Conservation (phyloP, 2,329 filamentous ascomycete species). For the Biscogniauxia mediterranea region DNA sequence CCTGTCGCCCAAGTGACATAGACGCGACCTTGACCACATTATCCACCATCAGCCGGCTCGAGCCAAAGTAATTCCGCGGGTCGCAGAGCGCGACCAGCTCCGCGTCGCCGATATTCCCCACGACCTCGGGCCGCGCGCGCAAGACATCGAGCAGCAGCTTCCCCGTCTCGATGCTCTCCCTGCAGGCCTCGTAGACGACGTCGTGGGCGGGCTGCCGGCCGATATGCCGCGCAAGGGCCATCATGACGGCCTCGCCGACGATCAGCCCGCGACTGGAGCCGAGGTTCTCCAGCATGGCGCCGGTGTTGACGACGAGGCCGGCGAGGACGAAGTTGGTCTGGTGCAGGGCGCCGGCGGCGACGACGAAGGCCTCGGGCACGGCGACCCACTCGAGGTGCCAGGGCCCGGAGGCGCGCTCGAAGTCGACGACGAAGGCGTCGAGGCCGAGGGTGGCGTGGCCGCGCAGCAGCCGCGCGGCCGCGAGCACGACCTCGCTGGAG, state of each 20-base stretch:
- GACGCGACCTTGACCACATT: slow-evolving; percentile 6
- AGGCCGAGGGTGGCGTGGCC: slow-evolving; percentile 51
- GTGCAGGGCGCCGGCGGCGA: slow-evolving; percentile 49
- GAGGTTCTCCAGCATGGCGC: slow-evolving; percentile 50
- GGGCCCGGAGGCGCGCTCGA: slow-evolving; percentile 55
- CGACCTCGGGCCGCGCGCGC: slow-evolving; percentile 33
- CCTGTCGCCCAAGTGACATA: neutral
- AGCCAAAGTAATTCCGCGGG: slow-evolving; percentile 43
- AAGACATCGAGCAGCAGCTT: slow-evolving; percentile 41
- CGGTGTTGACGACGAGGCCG: slow-evolving; percentile 49
- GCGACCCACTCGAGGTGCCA: slow-evolving; percentile 61
- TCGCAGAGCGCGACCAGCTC: slow-evolving; percentile 15
- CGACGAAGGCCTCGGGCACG: slow-evolving; percentile 52
- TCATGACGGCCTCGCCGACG: slow-evolving; percentile 60
- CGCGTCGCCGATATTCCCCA: slow-evolving; percentile 34
- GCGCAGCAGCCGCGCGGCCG: slow-evolving; percentile 51
- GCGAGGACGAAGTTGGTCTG: slow-evolving; percentile 54
- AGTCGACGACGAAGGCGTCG: slow-evolving; percentile 57
- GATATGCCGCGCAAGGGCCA: slow-evolving; percentile 52
- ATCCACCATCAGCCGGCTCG: slow-evolving; percentile 31
- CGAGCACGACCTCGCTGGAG: slow-evolving; percentile 54
- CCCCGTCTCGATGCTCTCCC: slow-evolving; percentile 44
- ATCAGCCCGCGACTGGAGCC: slow-evolving; percentile 51
- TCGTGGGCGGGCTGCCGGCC: slow-evolving; percentile 55
- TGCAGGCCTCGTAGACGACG: slow-evolving; percentile 55